A percentile compares a stretch with the other conserved stretches of the same genome.
These are phyloP conservation scores for Neostapfia colusana DNA, from an alignment of 176 grass and related monocot species.

Conservation along the genomic window DNA sequence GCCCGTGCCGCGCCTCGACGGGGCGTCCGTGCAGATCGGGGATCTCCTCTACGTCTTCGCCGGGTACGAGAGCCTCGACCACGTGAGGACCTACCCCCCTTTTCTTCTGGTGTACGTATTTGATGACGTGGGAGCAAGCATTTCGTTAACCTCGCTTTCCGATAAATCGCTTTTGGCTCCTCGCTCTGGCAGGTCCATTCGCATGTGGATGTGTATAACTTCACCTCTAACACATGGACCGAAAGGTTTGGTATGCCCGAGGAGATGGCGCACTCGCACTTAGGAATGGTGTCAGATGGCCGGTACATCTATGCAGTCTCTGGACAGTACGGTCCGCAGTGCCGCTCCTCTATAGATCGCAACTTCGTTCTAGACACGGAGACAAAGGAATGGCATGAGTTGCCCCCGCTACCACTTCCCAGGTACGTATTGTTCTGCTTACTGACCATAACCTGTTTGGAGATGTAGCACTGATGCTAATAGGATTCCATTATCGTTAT, in stretches of 20 bases:
- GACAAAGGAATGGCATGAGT: conserved; percentile 58
- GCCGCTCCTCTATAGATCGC: conserved; percentile 53
- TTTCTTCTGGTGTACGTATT: too few relatives aligned
- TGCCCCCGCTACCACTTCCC: conserved; percentile 73
- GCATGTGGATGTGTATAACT: conserved; percentile 90
- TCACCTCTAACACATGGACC: conserved; percentile 68
- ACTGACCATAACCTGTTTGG: neutral
- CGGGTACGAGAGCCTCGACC: conserved; percentile 72
- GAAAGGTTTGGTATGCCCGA: conserved; percentile 75
- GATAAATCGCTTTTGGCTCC: conserved; percentile 18
- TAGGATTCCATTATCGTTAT: neutral
- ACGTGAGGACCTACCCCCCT: too few relatives aligned
- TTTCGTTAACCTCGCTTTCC: conserved; percentile 12
- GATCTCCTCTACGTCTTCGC: conserved; percentile 80
- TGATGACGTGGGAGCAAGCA: neutral
- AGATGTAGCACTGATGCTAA: conserved; percentile 2
- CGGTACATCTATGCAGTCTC: conserved; percentile 80
- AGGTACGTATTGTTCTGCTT: conserved; percentile 46
- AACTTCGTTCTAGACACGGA: conserved; percentile 84
- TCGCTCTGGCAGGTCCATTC: conserved; percentile 69
- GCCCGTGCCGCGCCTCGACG: conserved; percentile 76
- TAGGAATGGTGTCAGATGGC: conserved; percentile 80
- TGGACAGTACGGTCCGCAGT: conserved; percentile 81
- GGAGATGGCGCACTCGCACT: conserved; percentile 84
- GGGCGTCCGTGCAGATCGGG: conserved; percentile 65